Percentiles rank a stretch among this genome's conserved stretches.
Evolutionary conservation across 2,329 filamentous ascomycete genomes (phyloP).

Genomic region (Sclerotinia trifoliorum): DNA sequence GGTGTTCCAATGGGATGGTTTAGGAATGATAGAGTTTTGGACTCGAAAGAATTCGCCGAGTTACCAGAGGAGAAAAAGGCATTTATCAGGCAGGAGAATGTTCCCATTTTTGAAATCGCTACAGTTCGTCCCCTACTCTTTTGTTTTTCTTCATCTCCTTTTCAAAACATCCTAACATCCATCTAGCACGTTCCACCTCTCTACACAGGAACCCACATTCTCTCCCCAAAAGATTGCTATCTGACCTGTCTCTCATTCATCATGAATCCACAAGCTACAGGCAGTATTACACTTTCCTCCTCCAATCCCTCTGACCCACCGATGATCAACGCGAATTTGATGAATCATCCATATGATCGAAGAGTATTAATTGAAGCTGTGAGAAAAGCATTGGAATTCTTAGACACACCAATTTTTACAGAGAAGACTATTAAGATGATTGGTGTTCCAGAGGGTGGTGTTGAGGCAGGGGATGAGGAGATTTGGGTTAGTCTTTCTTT

Average conservation of each 20-base stretch:
- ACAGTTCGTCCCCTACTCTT: not conserved
- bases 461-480: not conserved
- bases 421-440: constrained; percentile 16
- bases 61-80: not conserved
- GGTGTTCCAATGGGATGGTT: constrained; percentile 17
- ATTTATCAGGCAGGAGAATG: constrained; percentile 5
- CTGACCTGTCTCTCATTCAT: constrained; percentile 47
- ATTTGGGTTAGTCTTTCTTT: constrained; percentile 11
- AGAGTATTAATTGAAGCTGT: constrained; percentile 50
- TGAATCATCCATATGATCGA: constrained; percentile 53
- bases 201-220: constrained; percentile 42
- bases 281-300: constrained; percentile 60
- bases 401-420: not conserved
- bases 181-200: constrained; percentile 31
- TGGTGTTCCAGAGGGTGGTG: not conserved
- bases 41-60: not conserved
- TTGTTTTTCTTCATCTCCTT: no score
- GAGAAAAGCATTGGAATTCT: not conserved
- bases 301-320: constrained; percentile 63
- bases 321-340: constrained; percentile 60
- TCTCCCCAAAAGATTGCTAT: constrained; percentile 44
- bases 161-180: no score
- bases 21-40: not conserved
- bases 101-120: constrained; percentile 7
- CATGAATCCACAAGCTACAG: constrained; percentile 57